Percentiles rank a stretch among this genome's conserved stretches.
These are phyloP conservation scores for Termitomyces bulborhizus DNA, from an alignment of 768 basidiomycete genomes.

Conservation along the genomic window DNA sequence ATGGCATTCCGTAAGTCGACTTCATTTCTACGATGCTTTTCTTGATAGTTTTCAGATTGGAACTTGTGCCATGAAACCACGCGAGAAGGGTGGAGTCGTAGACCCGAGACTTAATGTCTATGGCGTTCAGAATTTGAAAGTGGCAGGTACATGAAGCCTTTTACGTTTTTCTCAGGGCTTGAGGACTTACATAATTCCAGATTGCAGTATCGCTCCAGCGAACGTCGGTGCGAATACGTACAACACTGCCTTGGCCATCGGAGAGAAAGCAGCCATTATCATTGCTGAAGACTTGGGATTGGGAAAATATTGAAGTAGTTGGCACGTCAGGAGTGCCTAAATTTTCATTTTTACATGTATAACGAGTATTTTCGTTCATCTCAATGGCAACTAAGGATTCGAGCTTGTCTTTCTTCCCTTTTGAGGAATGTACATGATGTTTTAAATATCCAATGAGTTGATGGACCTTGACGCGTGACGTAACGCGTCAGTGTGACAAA, in stretches of 20 bases:
- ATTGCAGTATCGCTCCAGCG: constrained; percentile 31
- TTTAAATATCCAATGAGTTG: too few species aligned
- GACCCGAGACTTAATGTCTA: constrained; percentile 60
- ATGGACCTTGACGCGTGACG: constrained; percentile 8
- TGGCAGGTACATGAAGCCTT: constrained; percentile 35
- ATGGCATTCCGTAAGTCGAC: constrained; percentile 37
- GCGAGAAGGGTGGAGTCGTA: constrained; percentile 53
- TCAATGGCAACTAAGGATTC: neutral
- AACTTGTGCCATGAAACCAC: constrained; percentile 64
- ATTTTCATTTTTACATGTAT: neutral
- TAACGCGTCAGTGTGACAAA: constrained; percentile 12
- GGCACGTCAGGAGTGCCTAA: neutral
- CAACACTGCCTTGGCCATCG: constrained; percentile 39
- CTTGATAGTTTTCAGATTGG: constrained; percentile 37
- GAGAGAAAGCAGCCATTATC: constrained; percentile 57
- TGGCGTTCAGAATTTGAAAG: constrained; percentile 49
- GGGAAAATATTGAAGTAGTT: constrained; percentile 14
- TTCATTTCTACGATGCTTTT: neutral
- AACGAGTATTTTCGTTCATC: neutral
- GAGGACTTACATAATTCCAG: constrained; percentile 12
- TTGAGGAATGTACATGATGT: too few species aligned
- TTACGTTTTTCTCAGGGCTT: neutral
- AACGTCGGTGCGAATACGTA: constrained; percentile 39
- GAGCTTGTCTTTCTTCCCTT: too few species aligned
- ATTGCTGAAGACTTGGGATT: constrained; percentile 49